These are phyloP conservation scores for Linderniella brevidens DNA, from an alignment of 257 asterid species.

Conservation along the genomic window DNA sequence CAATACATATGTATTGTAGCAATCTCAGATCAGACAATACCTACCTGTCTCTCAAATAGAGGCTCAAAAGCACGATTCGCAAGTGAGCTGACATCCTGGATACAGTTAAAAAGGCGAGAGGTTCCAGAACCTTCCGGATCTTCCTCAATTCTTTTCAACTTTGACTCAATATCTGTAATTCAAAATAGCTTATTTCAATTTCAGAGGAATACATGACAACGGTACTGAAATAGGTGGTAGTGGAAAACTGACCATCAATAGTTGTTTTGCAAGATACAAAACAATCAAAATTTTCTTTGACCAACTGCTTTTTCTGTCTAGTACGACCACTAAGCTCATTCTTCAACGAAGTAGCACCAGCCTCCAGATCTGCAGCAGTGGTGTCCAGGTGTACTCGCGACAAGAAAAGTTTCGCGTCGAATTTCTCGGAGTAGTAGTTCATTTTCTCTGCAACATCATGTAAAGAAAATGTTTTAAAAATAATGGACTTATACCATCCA, in stretches of 20 bases:
- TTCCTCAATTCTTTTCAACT: conserved; percentile 88
- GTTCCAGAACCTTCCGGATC: conserved; percentile 99
- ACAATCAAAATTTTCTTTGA: conserved; percentile 96
- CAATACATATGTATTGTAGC: not conserved
- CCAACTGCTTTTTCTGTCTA: conserved; percentile 93
- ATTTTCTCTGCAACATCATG: conserved; percentile 52
- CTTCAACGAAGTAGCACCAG: conserved; percentile 77
- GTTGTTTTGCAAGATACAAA: conserved; percentile 98
- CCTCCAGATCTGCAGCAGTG: conserved; percentile 71
- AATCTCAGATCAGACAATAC: conserved; percentile 16
- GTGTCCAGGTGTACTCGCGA: conserved; percentile 89
- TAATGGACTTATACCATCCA: conserved; percentile 7
- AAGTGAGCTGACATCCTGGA: conserved; percentile 69
- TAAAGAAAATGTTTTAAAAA: conserved; percentile 8
- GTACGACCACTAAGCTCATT: conserved; percentile 86
- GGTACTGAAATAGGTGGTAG: not conserved
- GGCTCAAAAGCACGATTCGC: conserved; percentile 93
- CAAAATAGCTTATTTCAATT: conserved; percentile 11
- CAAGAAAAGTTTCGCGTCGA: conserved; percentile 69
- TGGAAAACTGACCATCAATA: conserved; percentile 67
- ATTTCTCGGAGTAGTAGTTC: conserved; percentile 79
- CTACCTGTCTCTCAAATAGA: conserved; percentile 95
- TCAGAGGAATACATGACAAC: not conserved
- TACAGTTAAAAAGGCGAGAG: conserved; percentile 51
- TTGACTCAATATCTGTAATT: conserved; percentile 77